Evolutionary conservation across 257 asterid species (phyloP), one percentile per base, ranked within the genome.

Genomic region (Anisodus tanguticus): DNA sequence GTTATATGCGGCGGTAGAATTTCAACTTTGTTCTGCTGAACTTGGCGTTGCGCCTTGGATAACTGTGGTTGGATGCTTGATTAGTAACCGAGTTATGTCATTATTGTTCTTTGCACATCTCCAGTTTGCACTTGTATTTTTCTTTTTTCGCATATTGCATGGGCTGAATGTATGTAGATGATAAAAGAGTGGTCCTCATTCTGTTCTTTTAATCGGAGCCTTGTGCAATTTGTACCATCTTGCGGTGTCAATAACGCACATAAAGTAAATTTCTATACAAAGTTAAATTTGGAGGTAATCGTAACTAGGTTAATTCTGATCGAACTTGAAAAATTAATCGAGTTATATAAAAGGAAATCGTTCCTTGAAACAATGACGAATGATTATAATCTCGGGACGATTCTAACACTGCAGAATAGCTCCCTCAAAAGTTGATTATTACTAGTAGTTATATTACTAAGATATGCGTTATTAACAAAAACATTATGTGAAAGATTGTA

Each of bases 1-100:
- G 35, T 31, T 31, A 31, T 85, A 70, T 59, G 87, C 91, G 90
- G 92, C 90, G 11, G 85, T 83, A 82, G 83, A 85, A 43, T 67
- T 79, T 22, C n/a, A 43, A 69, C 60, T 77, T 78, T 47, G 31
- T 8, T 66, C 63, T 51, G 81, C 47, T 53, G 63, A 76, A 31
- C 43, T 54, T 76, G 63, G 81, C 13, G 4, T 49, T 22, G 81
- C 39, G 22, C 43, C 80, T 19, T 1, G 60, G 41, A 74, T 22
- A 12, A 49, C 1, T 76, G 43, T 49, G 81, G 22, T 51, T 51
- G 63, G 63, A 76, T 51, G 81, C 81, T 76, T 76, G 63, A 74
- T 76, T 51, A 76, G 47, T 31, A 26, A 51, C 13, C 3, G 47
- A 51, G 63, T 7, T 51, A 13, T 51, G 47, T 76, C 17, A 74